These are phyloP conservation scores for Citrus inodora DNA, from an alignment of 345 rosid species.

Conservation along the genomic window DNA sequence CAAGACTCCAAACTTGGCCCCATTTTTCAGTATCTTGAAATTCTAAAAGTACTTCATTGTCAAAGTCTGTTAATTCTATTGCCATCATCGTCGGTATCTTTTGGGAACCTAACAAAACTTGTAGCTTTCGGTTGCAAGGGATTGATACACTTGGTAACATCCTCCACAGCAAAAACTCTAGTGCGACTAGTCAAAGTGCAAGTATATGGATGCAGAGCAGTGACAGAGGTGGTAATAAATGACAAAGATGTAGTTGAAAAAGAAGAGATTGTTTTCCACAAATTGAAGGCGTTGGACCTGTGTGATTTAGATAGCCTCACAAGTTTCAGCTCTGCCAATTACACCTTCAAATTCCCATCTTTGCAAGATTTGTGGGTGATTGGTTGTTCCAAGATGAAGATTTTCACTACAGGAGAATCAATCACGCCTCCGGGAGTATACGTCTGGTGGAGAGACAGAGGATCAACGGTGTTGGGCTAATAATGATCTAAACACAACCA, in stretches of 20 bases:
- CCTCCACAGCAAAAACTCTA: constrained; percentile 1
- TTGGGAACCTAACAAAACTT: not conserved
- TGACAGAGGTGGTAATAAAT: not conserved
- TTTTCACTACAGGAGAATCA: not conserved
- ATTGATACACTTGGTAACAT: constrained; percentile 3
- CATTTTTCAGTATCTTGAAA: constrained; percentile 7
- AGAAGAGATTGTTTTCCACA: not conserved
- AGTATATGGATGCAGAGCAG: not conserved
- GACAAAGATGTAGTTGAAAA: not conserved
- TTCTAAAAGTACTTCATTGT: not conserved
- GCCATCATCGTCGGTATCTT: not conserved
- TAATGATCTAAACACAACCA: not conserved
- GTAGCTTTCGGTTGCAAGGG: not conserved
- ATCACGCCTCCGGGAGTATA: not conserved
- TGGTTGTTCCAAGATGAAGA: not conserved
- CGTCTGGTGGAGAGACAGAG: not conserved
- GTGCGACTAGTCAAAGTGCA: not conserved
- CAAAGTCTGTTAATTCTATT: not conserved
- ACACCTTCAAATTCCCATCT: constrained; percentile 1
- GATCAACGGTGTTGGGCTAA: fast-evolving
- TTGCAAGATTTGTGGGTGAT: fast-evolving
- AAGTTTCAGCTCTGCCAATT: not conserved
- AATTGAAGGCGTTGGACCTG: not conserved
- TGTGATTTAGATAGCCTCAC: not conserved
- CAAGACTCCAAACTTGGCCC: not conserved